Evolutionary conservation across 2,329 filamentous ascomycete genomes (phyloP), one percentile per base, ranked within the genome.

Genomic region (Colletotrichum nymphaeae): DNA sequence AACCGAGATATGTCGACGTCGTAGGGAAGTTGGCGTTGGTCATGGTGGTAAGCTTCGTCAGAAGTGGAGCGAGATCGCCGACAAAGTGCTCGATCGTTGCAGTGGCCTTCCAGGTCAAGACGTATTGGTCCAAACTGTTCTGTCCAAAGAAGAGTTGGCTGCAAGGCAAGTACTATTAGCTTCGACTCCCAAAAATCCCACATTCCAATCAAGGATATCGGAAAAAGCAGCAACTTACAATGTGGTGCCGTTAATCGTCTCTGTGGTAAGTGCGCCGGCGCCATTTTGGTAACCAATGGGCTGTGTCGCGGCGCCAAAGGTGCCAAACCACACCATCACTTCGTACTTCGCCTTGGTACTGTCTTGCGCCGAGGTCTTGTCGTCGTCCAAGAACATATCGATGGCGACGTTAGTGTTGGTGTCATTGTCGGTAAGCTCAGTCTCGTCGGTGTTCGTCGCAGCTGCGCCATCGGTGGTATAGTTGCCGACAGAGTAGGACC

Each of bases 321-420:
- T 80, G 3, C 84, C 88, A 73, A 90, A 85, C 88, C 87, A 90
- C 46, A 90, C 84, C 88, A 90, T 90, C 80, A 90, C 82, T 81
- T 90, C 89, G 80, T 85, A 87, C 11, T 77, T 76, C 2, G 89
- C 85, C 5, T 81, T 81, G 1, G 78, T 78, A 55, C 83, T 86
- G 78, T 86, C 78, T 56, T 78, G 72, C 0, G 89, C 81, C 0
- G 78, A 83, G 1, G 74, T 76, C 67, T 83, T 78, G 77, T 88
- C 83, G 30, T 76, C 78, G 75, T 89, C 88, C 67, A 90, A 79
- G 79, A 90, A 91, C 84, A 90, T 88, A 81, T 91, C 89, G 73
- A 91, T 82, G 46, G 88, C 88, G 42, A 91, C 88, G 82, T 90
- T 90, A 78, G 87, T 81, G 76, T 88, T 88, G 72, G 89, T 79